Conservation (phyloP, 78 protist species). For the Isochrysis galbana region DNA sequence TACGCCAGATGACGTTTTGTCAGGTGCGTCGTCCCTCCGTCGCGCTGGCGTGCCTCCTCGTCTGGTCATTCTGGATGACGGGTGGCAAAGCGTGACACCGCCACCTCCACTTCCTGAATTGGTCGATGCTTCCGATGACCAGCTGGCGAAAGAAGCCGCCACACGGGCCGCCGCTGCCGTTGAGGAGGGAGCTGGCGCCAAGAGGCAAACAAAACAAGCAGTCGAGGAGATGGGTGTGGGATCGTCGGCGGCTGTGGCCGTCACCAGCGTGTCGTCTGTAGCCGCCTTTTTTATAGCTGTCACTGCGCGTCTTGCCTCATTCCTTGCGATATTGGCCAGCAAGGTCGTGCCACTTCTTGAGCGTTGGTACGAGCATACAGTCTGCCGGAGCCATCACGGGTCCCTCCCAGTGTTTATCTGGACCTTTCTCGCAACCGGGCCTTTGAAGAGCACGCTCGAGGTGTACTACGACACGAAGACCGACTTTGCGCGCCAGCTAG, state of each 20-base stretch:
- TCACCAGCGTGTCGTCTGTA: too few species aligned
- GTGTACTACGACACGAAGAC: constrained; percentile 29
- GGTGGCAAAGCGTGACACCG: constrained; percentile 37
- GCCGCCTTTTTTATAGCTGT: too few species aligned
- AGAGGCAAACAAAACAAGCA: too few species aligned
- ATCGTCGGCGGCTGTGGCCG: too few species aligned
- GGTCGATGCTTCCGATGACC: neutral
- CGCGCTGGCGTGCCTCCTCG: constrained; percentile 33
- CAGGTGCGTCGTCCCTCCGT: constrained; percentile 2
- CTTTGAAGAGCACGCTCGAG: neutral
- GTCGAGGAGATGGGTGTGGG: too few species aligned
- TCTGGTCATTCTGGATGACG: constrained; percentile 37
- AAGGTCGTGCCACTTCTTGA: neutral
- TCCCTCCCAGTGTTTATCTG: neutral
- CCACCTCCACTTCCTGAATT: neutral
- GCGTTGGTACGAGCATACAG: neutral
- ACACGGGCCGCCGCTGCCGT: neutral
- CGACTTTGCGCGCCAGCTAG: constrained; percentile 26
- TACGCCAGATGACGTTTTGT: neutral
- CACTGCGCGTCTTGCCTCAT: too few species aligned
- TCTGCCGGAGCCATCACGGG: neutral
- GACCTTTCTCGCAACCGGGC: neutral
- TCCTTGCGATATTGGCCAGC: neutral
- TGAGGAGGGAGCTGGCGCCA: neutral
- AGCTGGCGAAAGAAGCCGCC: neutral